Evolutionary conservation across 2,329 filamentous ascomycete species (phyloP), one percentile per base, ranked within the genome.

Genomic region (Mollisia scopiformis): DNA sequence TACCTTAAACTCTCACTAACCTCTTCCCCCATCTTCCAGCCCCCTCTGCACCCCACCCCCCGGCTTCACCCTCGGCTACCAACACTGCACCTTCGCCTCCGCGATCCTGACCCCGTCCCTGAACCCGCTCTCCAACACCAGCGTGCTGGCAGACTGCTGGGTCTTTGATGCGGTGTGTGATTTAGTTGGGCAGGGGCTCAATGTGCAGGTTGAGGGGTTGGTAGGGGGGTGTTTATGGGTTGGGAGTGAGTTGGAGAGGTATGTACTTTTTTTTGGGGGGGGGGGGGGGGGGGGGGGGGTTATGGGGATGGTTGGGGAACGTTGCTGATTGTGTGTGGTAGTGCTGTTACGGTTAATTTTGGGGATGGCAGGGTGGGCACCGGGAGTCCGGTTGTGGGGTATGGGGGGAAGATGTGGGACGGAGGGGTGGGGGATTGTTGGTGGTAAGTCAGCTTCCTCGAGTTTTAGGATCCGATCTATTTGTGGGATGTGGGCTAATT

Each of bases 51-150:
- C 19, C 14, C 33, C 31, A n/a, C 30, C 23, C 21, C 51, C 39
- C 39, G 28, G 51, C 23, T 54, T 54, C 16, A 54, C 51, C n/a
- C 39, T 28, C 31, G 51, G 51, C 51, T 54, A 54, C 51, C 21
- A 47, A n/a, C 21, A 25, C n/a, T 54, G 51, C 51, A 28, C 51
- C 27, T 41, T 37, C 19, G 51, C 43, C 43, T 27, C 43, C 21
- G 43, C 43, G 6, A 27, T 47, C 43, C 43, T 47, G 10, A 27
- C 43, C 6, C 11, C 13, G 6, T 47, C 43, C 21, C 13, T 47
- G 8, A 47, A 47, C 43, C 39, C 39, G 7, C n/a, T n/a, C n/a
- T 28, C 43, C 6, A 10, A 28, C 7, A 47, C 25, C 25, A 23
- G 43, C 25, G n/a, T 16, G 23, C 25, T 47, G 8, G 43, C 43